Evolutionary conservation across 148 eudicot species (phyloP), one percentile per base, ranked within the genome.

Genomic region (Rhododendron ovatum): DNA sequence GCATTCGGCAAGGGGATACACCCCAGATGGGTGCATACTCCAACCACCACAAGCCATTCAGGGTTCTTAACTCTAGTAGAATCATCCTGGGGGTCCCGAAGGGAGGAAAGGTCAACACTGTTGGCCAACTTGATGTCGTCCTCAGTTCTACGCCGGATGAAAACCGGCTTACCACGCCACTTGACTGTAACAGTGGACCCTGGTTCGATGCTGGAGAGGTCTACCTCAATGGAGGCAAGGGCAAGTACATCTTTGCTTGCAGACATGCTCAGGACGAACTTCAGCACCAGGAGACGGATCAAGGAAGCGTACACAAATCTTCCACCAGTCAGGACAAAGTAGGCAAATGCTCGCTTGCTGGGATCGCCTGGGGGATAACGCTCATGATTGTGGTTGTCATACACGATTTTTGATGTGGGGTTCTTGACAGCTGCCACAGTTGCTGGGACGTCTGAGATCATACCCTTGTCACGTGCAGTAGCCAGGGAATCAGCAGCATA

Each of bases 291-390:
- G 65, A 88, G 89, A 59, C 89, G 89, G 80, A 88, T 83, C 85
- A 88, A 26, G 39, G 89, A 88, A 30, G 89, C 89, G 22, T 88
- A 88, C 45, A 88, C 89, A 84, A 88, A 88, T 67, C 89, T 88
- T n/a, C 89, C 89, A 7, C 89, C 89, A 3, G 89, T 88, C 76
- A 88, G 77, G 69, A 88, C 89, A 20, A 88, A 82, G 78, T 88
- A 88, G 9, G 89, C 87, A 20, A 88, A 88, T 39, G 89, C 89
- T 15, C 89, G 84, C 85, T 88, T 88, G 78, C 87, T 84, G 22
- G 89, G 89, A 85, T 88, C 89, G 3, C 89, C 89, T n/a, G 89
- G 87, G 13, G 89, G 87, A 39, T 85, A 88, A 13, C 89, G 89
- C 83, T 88, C 89, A 35, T 88, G 89, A 39, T 88, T 88, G 87